These are phyloP conservation scores for Chimonanthus salicifolius DNA, from an alignment of 164 flowering plant genomes.

Conservation along the genomic window DNA sequence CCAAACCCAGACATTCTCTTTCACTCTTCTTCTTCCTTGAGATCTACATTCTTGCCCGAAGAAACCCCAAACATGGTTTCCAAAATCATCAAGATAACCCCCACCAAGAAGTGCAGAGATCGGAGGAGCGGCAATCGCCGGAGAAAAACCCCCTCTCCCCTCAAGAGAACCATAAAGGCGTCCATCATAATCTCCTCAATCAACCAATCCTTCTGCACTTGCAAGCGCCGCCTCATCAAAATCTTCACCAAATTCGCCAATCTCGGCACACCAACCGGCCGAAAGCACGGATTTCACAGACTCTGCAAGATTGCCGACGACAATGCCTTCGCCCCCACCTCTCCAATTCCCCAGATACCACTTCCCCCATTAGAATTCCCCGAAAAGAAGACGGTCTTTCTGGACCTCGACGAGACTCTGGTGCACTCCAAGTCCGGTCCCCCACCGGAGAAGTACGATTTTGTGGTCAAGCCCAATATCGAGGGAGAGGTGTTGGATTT, in stretches of 20 bases:
- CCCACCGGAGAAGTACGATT: constrained; percentile 63
- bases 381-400: constrained; percentile 47
- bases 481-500: constrained; percentile 46
- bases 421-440: constrained; percentile 55
- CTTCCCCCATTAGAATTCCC: constrained; percentile 40
- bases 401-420: constrained; percentile 84
- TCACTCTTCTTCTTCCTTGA: neutral
- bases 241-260: constrained; percentile 51
- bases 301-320: constrained; percentile 19
- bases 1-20: constrained; percentile 1
- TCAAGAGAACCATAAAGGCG: constrained; percentile 26
- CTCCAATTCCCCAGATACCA: constrained; percentile 3
- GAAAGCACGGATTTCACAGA: constrained; percentile 32
- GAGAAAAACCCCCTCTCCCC: constrained; percentile 29
- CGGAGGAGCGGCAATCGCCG: constrained; percentile 25
- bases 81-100: constrained; percentile 41
- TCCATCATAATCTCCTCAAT: constrained; percentile 47
- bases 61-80: constrained; percentile 51
- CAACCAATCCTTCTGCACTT: constrained; percentile 51
- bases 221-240: constrained; percentile 62
- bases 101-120: constrained; percentile 44
- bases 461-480: constrained; percentile 61
- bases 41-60: neutral
- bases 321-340: neutral
- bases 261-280: constrained; percentile 38